Percentiles rank a stretch among this genome's conserved stretches.
These are phyloP conservation scores for Micractinium sp. DNA, from an alignment of 139 green algal genomes.

Conservation along the genomic window DNA sequence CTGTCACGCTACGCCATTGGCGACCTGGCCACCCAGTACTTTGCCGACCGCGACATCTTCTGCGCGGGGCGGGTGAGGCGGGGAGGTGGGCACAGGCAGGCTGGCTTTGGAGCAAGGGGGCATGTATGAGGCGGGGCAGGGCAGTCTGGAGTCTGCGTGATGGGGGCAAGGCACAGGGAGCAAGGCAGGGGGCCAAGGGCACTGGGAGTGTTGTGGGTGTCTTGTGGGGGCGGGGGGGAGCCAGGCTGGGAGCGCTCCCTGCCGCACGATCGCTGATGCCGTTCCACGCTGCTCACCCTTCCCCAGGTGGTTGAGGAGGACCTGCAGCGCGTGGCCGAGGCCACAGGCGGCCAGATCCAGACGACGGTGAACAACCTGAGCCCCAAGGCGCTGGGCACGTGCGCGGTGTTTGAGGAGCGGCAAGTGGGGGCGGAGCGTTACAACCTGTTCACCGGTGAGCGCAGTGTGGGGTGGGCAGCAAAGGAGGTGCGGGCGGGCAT, in stretches of 20 bases:
- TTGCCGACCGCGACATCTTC: conserved; percentile 97
- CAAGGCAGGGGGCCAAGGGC: too few relatives aligned
- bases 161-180: neutral
- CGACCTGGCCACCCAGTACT: conserved; percentile 98
- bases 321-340: conserved; percentile 88
- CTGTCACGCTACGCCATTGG: conserved; percentile 90
- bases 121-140: too few relatives aligned
- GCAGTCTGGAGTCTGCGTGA: too few relatives aligned
- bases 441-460: conserved; percentile 94
- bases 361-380: conserved; percentile 96
- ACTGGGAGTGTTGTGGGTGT: too few relatives aligned
- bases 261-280: too few relatives aligned
- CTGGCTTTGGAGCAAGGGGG: too few relatives aligned
- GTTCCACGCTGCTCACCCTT: too few relatives aligned
- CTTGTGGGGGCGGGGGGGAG: neutral
- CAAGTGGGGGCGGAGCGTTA: conserved; percentile 98
- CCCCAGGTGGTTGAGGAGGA: conserved; percentile 82
- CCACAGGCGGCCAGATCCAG: conserved; percentile 84
- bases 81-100: too few relatives aligned
- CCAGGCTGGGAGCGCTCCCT: neutral
- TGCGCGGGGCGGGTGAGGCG: conserved; percentile 87
- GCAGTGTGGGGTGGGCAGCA: neutral
- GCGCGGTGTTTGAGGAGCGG: conserved; percentile 92
- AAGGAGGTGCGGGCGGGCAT: neutral
- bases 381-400: conserved; percentile 82